Evolutionary conservation across 352 stramenopile species (phyloP).

Genomic region (Phytophthora sp.): DNA sequence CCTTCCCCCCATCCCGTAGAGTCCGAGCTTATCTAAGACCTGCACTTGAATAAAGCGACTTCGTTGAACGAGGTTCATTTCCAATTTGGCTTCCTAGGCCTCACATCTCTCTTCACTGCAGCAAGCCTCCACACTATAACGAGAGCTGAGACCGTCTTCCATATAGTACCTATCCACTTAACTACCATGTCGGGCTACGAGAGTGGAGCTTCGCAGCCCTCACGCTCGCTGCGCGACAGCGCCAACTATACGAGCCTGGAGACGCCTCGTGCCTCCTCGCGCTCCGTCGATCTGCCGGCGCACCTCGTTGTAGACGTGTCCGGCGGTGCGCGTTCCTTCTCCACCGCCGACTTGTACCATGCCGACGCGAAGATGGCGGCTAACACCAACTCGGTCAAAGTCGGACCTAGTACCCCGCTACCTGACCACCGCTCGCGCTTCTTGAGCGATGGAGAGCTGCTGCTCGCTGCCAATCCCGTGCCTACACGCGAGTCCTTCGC

Average conservation of each 20-base stretch:
- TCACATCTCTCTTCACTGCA: constrained; percentile 23
- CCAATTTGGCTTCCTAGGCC: constrained; percentile 31
- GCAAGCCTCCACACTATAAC: not conserved
- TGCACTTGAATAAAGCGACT: constrained; percentile 1
- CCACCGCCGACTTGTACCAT: constrained; percentile 37
- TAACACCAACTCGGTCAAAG: constrained; percentile 26
- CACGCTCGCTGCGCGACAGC: constrained; percentile 35
- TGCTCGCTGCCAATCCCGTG: constrained; percentile 58
- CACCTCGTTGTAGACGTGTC: constrained; percentile 39
- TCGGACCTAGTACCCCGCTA: constrained; percentile 16
- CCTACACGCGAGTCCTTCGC: constrained; percentile 56
- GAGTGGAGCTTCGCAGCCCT: constrained; percentile 36
- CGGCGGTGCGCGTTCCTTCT: constrained; percentile 33
- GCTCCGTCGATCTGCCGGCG: constrained; percentile 24
- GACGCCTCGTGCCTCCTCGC: constrained; percentile 29
- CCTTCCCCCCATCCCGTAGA: constrained; percentile 9
- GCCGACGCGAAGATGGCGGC: constrained; percentile 36
- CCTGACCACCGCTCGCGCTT: constrained; percentile 62
- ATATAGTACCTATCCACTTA: too few relatives aligned
- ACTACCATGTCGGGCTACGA: constrained; percentile 45
- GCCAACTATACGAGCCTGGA: constrained; percentile 31
- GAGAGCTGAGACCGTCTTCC: not conserved
- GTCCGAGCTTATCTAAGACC: constrained; percentile 7
- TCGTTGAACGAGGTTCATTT: constrained; percentile 29
- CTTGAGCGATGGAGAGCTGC: constrained; percentile 63